A percentile compares a stretch with the other conserved stretches of the same genome.
These are phyloP conservation scores for Plasmopara viticola DNA, from an alignment of 352 stramenopile species.

Conservation along the genomic window DNA sequence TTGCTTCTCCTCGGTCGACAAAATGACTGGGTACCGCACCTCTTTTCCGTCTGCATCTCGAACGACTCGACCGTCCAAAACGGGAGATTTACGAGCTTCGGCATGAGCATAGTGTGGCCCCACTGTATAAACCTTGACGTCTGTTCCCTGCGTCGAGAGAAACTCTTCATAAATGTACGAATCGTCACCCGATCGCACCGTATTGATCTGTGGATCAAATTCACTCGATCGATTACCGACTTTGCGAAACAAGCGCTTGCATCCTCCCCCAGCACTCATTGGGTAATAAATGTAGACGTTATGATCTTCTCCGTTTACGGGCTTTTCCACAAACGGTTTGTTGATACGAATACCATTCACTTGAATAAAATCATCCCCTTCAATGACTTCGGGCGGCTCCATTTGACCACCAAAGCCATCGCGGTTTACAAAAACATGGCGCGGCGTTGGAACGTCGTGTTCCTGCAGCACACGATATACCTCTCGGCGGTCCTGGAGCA, in stretches of 20 bases:
- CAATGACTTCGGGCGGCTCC: slow-evolving; percentile 38
- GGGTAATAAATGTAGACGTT: slow-evolving; percentile 99
- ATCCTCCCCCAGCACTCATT: slow-evolving; percentile 95
- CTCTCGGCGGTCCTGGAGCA: slow-evolving; percentile 92
- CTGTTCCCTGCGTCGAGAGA: slow-evolving; percentile 97
- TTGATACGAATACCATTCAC: slow-evolving; percentile 93
- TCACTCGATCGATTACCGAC: slow-evolving; percentile 86
- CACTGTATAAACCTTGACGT: slow-evolving; percentile 99
- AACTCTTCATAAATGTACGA: slow-evolving; percentile 99
- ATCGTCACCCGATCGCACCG: slow-evolving; percentile 81
- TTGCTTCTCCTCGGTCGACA: slow-evolving; percentile 97
- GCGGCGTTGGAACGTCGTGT: slow-evolving; percentile 91
- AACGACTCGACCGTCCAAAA: slow-evolving; percentile 98
- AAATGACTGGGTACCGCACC: slow-evolving; percentile 98
- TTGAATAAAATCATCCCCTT: slow-evolving; percentile 76
- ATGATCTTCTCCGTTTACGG: slow-evolving; percentile 98
- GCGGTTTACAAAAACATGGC: slow-evolving; percentile 92
- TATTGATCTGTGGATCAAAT: slow-evolving; percentile 96
- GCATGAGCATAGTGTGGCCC: slow-evolving; percentile 98
- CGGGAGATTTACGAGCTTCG: slow-evolving; percentile 98
- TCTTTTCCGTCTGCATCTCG: slow-evolving; percentile 97
- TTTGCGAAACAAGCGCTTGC: slow-evolving; percentile 99
- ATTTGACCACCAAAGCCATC: slow-evolving; percentile 83
- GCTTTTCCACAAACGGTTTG: slow-evolving; percentile 99
- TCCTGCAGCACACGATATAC: slow-evolving; percentile 93